Evolutionary conservation across 2,329 filamentous ascomycete species (phyloP).

Genomic region (Penicillium corylophilum): DNA sequence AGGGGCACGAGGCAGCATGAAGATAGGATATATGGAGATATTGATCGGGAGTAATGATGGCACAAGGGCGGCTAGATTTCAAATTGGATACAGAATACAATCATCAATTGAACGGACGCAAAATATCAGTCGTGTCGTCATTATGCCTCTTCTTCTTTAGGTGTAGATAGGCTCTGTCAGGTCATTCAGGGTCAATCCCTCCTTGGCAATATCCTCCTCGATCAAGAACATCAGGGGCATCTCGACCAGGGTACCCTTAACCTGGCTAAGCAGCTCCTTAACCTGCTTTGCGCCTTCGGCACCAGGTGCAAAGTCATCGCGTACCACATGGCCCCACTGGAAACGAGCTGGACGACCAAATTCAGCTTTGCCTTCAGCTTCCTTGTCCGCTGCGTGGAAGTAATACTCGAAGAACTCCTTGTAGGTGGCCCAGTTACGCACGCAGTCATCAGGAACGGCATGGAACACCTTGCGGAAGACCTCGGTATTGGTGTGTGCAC

Average conservation of each 20-base stretch:
- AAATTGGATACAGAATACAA: no score
- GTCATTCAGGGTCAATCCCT: slow-evolving; percentile 70
- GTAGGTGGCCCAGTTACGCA: slow-evolving; percentile 61
- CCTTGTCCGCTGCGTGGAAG: slow-evolving; percentile 49
- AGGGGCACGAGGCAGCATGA: neutral
- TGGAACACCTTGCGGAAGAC: slow-evolving; percentile 64
- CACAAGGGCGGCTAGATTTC: neutral
- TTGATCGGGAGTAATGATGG: neutral
- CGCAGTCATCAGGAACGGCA: slow-evolving; percentile 59
- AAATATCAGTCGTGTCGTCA: neutral
- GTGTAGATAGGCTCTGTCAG: slow-evolving; percentile 74
- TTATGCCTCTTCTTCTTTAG: slow-evolving; percentile 26
- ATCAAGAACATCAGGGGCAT: slow-evolving; percentile 89
- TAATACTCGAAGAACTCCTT: slow-evolving; percentile 63
- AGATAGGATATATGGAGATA: no score
- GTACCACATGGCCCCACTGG: slow-evolving; percentile 83
- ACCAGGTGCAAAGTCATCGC: slow-evolving; percentile 64
- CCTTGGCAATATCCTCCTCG: slow-evolving; percentile 81
- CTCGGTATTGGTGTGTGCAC: slow-evolving; percentile 59
- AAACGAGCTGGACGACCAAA: slow-evolving; percentile 55
- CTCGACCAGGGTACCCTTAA: slow-evolving; percentile 74
- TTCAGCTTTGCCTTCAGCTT: slow-evolving; percentile 47
- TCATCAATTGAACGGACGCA: neutral
- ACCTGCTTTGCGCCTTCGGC: slow-evolving; percentile 69
- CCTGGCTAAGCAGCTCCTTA: slow-evolving; percentile 65